Percentiles rank a stretch among this genome's conserved stretches.
These are phyloP conservation scores for Hebeloma cylindrosporum DNA, from an alignment of 768 basidiomycete genomes.

Conservation along the genomic window DNA sequence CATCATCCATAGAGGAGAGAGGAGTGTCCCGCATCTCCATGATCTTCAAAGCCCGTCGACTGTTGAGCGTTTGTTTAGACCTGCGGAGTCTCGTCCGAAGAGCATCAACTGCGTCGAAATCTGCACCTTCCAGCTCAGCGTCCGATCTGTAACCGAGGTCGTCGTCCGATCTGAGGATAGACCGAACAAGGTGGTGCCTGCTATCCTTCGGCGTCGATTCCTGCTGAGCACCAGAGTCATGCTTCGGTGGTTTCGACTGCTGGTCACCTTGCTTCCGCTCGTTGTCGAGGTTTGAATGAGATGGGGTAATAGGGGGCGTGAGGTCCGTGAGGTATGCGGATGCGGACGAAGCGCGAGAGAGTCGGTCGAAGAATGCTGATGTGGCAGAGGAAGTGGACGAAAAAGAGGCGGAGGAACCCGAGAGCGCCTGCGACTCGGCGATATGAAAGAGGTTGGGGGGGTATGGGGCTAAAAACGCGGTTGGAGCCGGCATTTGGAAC, in stretches of 20 bases:
- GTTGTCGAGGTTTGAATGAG: slow-evolving; percentile 9
- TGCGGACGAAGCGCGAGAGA: slow-evolving; percentile 15
- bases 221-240: neutral
- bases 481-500: slow-evolving; percentile 4
- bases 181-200: neutral
- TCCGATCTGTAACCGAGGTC: slow-evolving; percentile 12
- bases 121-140: slow-evolving; percentile 2
- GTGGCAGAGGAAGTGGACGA: slow-evolving; percentile 18
- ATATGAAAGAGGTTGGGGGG: slow-evolving; percentile 16
- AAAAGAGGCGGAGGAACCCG: slow-evolving; percentile 14
- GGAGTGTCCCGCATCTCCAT: slow-evolving; percentile 8
- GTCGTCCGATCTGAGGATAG: neutral
- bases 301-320: slow-evolving; percentile 23
- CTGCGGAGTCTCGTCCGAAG: slow-evolving; percentile 7
- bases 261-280: neutral
- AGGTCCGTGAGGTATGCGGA: slow-evolving; percentile 23
- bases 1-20: neutral
- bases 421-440: slow-evolving; percentile 22
- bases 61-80: slow-evolving; percentile 8
- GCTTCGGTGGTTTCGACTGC: neutral
- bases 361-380: slow-evolving; percentile 14
- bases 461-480: slow-evolving; percentile 5
- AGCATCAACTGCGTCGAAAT: slow-evolving; percentile 9
- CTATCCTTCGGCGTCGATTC: neutral
- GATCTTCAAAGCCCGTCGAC: slow-evolving; percentile 16